These are phyloP conservation scores for Nigrospora osmanthi DNA, from an alignment of 2,329 filamentous ascomycete species.

Conservation along the genomic window DNA sequence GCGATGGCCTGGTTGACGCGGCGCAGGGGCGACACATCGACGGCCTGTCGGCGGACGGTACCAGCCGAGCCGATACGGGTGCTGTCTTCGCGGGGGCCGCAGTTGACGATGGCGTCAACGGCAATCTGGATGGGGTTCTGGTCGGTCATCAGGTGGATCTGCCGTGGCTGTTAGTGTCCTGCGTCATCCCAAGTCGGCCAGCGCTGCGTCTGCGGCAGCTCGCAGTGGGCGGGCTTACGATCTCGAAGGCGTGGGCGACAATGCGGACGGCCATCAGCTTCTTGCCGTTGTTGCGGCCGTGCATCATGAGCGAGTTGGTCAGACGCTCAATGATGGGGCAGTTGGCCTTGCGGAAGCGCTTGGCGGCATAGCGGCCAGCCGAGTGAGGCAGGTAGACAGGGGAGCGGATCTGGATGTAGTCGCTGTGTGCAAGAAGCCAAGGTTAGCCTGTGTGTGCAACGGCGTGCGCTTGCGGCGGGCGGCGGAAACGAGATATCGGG, in stretches of 20 bases:
- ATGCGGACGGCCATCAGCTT: slow-evolving; percentile 99
- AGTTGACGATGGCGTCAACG: slow-evolving; percentile 99
- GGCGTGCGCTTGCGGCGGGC: neutral
- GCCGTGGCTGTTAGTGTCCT: slow-evolving; percentile 15
- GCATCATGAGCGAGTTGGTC: slow-evolving; percentile 99
- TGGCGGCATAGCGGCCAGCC: slow-evolving; percentile 95
- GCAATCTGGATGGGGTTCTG: slow-evolving; percentile 99
- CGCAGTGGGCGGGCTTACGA: slow-evolving; percentile 58
- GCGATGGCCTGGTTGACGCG: slow-evolving; percentile 99
- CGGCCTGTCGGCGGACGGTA: slow-evolving; percentile 99
- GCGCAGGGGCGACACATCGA: slow-evolving; percentile 99
- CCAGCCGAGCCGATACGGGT: slow-evolving; percentile 99
- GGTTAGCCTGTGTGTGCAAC: slow-evolving; percentile 16
- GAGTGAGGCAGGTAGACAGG: slow-evolving; percentile 99
- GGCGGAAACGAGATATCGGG: neutral
- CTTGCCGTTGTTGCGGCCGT: slow-evolving; percentile 99
- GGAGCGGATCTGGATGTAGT: slow-evolving; percentile 99
- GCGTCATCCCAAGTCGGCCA: neutral
- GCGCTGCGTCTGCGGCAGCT: neutral
- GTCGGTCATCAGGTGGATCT: slow-evolving; percentile 99
- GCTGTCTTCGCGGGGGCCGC: slow-evolving; percentile 98
- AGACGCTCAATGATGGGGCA: slow-evolving; percentile 99
- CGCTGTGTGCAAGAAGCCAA: slow-evolving; percentile 47
- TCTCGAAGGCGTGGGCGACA: slow-evolving; percentile 98
- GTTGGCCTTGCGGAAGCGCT: slow-evolving; percentile 99